Percentiles rank a stretch among this genome's conserved stretches.
phyloP scores from a whole-genome alignment of 208 protist genomes.

The Leishmania guyanensis region DNA sequence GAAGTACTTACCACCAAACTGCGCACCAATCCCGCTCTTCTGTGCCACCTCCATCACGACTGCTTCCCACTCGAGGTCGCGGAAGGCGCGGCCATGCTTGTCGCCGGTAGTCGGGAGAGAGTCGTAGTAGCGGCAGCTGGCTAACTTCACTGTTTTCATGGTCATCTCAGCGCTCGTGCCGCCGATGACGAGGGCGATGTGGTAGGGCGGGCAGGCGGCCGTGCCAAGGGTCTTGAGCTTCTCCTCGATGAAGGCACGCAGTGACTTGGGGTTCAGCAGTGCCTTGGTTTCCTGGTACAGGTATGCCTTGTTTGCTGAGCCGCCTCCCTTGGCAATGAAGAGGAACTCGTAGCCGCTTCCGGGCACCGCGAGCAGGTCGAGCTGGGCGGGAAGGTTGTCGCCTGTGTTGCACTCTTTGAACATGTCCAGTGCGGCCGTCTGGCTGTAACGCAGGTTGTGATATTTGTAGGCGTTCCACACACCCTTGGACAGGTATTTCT shows the following conservation, averaged over 20 bases:
- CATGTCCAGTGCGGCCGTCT: conserved; percentile 96
- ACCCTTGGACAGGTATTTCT: conserved; percentile 93
- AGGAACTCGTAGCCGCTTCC: conserved; percentile 96
- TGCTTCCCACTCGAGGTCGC: conserved; percentile 95
- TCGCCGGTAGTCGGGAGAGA: conserved; percentile 94
- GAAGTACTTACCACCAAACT: conserved; percentile 98
- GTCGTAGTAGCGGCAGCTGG: conserved; percentile 95
- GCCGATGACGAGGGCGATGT: conserved; percentile 97
- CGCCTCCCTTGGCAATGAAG: conserved; percentile 98
- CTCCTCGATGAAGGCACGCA: conserved; percentile 93
- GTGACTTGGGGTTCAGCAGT: conserved; percentile 92
- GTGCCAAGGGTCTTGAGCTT: conserved; percentile 96
- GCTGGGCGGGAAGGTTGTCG: conserved; percentile 97
- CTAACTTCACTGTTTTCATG: conserved; percentile 98
- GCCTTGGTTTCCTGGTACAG: conserved; percentile 98
- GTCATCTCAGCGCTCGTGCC: conserved; percentile 97
- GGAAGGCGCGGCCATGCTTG: conserved; percentile 93
- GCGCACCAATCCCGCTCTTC: conserved; percentile 93
- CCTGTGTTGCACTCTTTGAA: conserved; percentile 98
- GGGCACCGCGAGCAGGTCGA: conserved; percentile 94
- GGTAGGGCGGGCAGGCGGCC: conserved; percentile 98
- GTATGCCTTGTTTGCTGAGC: conserved; percentile 98
- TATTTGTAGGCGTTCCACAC: conserved; percentile 96
- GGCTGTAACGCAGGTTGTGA: conserved; percentile 97
- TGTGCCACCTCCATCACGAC: conserved; percentile 90